phyloP scores from a whole-genome alignment of 768 basidiomycete genomes.

The Lactarius sp. region DNA sequence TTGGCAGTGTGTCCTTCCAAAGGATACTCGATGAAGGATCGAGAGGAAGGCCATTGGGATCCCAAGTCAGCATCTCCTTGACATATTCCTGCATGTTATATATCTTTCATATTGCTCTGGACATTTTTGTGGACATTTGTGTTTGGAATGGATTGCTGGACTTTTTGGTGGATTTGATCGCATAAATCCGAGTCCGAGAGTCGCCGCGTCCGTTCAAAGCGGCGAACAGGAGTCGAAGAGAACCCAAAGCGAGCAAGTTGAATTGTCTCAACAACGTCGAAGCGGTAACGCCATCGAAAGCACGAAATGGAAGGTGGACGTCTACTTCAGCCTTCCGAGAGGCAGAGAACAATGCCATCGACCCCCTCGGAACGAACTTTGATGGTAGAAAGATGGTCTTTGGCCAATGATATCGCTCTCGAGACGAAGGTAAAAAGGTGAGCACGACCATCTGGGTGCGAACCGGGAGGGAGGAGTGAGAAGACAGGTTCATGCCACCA shows the following conservation, averaged over 20 bases:
- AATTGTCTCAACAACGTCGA: too few species aligned
- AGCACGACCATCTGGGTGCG: background rate
- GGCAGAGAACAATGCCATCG: background rate
- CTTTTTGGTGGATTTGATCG: background rate
- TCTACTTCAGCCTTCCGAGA: background rate
- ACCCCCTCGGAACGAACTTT: background rate
- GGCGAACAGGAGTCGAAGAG: background rate
- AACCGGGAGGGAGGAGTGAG: background rate
- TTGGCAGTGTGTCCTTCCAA: background rate
- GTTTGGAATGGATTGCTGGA: background rate
- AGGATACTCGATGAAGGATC: background rate
- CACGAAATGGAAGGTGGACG: background rate
- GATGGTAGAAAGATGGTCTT: background rate
- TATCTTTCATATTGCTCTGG: background rate
- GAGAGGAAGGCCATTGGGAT: background rate
- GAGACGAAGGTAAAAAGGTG: background rate
- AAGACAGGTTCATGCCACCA: background rate
- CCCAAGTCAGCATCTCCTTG: background rate
- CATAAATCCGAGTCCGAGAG: background rate
- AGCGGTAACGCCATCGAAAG: too few species aligned
- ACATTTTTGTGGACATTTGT: background rate
- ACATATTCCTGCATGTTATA: background rate
- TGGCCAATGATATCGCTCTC: background rate
- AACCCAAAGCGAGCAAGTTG: too few species aligned
- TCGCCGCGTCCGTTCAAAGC: background rate